Conservation (phyloP, 2,329 filamentous ascomycete genomes). For the Tolypocladium album region DNA sequence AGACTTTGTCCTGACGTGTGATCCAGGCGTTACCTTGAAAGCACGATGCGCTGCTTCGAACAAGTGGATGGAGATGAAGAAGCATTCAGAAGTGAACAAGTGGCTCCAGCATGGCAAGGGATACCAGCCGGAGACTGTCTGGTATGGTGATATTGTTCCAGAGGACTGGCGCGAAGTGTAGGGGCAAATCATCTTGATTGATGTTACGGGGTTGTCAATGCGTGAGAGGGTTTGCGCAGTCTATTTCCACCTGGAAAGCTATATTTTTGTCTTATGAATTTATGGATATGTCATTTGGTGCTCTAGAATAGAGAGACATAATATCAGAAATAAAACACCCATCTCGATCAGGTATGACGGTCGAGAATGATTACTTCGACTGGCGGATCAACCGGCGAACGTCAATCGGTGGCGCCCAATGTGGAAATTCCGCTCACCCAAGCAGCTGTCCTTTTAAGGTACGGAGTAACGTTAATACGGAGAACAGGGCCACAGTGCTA, state of each 20-base stretch:
- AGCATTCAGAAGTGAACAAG: neutral
- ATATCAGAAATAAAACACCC: too few relatives aligned
- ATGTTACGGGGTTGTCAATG: neutral
- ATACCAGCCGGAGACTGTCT: neutral
- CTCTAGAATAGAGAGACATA: too few relatives aligned
- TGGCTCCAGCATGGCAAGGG: neutral
- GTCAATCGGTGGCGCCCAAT: neutral
- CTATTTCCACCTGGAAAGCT: too few relatives aligned
- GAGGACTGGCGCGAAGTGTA: neutral
- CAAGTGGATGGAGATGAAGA: constrained; percentile 1
- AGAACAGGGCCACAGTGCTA: neutral
- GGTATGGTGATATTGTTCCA: neutral
- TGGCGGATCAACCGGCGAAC: too few relatives aligned
- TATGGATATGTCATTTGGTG: too few relatives aligned
- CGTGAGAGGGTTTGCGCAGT: too few relatives aligned
- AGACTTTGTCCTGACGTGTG: neutral
- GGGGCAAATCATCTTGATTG: neutral
- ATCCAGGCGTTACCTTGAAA: neutral
- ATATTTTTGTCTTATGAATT: too few relatives aligned
- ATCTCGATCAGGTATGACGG: too few relatives aligned
- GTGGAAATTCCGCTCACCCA: neutral
- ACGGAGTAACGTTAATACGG: too few relatives aligned
- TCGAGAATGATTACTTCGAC: too few relatives aligned
- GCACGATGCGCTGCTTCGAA: neutral
- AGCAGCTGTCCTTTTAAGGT: too few relatives aligned